A percentile compares a stretch with the other conserved stretches of the same genome.
phyloP scores from a whole-genome alignment of 2,329 filamentous ascomycete species.

The Xylariaceae sp. region DNA sequence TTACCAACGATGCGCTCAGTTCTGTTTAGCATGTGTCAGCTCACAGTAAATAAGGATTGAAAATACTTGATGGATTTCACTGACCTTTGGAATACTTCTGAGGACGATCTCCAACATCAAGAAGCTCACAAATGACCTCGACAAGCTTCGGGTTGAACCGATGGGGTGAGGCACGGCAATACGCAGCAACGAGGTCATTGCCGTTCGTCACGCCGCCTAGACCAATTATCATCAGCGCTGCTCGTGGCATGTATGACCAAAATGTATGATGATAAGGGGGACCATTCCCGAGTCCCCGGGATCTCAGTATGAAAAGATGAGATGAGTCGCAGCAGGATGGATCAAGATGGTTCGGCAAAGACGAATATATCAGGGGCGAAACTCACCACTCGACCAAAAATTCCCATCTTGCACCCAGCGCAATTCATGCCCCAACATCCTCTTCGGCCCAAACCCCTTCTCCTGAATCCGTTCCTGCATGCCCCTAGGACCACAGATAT shows the following conservation, averaged over 20 bases:
- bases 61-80: slow-evolving; percentile 4
- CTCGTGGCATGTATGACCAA: background rate
- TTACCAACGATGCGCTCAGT: background rate
- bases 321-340: no score
- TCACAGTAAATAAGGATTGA: background rate
- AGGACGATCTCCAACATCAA: slow-evolving; percentile 45
- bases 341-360: no score
- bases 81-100: slow-evolving; percentile 40
- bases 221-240: background rate
- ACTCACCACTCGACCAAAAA: slow-evolving; percentile 50
- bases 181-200: slow-evolving; percentile 51
- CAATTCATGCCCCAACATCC: slow-evolving; percentile 41
- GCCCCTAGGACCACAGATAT: slow-evolving; percentile 43
- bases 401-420: slow-evolving; percentile 50
- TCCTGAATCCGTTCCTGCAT: slow-evolving; percentile 38
- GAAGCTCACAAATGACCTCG: slow-evolving; percentile 40
- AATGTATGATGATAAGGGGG: background rate
- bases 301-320: no score
- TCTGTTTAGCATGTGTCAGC: background rate
- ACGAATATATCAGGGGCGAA: background rate
- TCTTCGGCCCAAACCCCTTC: slow-evolving; percentile 36
- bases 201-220: slow-evolving; percentile 51
- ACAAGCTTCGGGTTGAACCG: slow-evolving; percentile 41
- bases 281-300: background rate
- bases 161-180: slow-evolving; percentile 39